Evolutionary conservation across 768 basidiomycete genomes (phyloP).

Genomic region (Auricularia cornea): DNA sequence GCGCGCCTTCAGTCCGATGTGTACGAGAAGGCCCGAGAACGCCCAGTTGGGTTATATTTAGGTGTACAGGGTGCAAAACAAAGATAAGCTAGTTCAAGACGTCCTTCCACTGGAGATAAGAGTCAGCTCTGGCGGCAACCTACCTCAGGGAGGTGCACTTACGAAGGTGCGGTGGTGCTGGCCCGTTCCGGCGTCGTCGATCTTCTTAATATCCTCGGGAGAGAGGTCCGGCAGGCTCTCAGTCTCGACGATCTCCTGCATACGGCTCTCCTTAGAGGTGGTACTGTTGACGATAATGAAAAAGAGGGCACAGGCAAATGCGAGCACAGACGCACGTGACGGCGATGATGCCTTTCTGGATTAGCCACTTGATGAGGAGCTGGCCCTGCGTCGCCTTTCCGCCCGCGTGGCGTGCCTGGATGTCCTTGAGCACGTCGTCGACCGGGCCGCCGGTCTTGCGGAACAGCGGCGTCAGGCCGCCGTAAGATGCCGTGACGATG

Average conservation of each 20-base stretch:
- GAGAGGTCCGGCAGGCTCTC: constrained; percentile 18
- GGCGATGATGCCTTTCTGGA: constrained; percentile 20
- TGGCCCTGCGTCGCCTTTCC: constrained; percentile 9
- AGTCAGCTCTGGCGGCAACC: no score
- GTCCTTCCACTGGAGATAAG: no score
- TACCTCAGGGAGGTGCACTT: no score
- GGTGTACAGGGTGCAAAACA: no score
- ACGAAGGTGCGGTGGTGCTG: constrained; percentile 9
- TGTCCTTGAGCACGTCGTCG: constrained; percentile 27
- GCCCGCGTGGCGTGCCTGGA: constrained; percentile 10
- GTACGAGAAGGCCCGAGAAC: no score
- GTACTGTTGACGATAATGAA: constrained; percentile 19
- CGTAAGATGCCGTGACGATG: constrained; percentile 34
- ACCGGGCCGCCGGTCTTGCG: constrained; percentile 41
- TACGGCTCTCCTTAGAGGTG: constrained; percentile 23
- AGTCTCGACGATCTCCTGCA: constrained; percentile 20
- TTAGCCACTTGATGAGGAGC: constrained; percentile 10
- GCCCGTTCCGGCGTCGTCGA: constrained; percentile 15
- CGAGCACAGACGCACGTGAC: constrained; percentile 22
- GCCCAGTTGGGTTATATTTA: no score
- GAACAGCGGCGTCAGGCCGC: constrained; percentile 43
- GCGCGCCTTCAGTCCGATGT: no score
- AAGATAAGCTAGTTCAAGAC: no score
- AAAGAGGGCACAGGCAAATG: background rate
- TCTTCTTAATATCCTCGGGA: constrained; percentile 12